Base-by-base conservation (phyloP, 2,329 filamentous ascomycete genomes). In the Chrysoporthe deuterocubensis region DNA sequence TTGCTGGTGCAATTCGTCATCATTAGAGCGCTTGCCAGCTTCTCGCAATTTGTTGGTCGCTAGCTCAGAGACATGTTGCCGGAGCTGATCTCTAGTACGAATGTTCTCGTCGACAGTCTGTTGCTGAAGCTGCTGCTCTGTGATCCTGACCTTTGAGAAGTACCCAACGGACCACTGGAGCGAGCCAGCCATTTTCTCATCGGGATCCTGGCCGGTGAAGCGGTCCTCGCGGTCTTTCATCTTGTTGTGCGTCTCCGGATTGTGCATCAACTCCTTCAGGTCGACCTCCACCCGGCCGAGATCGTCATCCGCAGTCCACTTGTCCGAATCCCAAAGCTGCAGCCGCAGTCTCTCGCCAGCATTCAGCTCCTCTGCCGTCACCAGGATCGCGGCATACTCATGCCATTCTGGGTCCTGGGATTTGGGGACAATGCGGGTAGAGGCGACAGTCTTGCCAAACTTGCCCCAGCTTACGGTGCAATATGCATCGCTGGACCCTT, bases 251-350 rank as follows among this genome's bases (percentile, higher is more conserved):
- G 88, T 87, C 32, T 87, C 81, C 0, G 83, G 74, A 57, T 80
- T 82, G 65, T 82, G 83, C 85, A 93, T 92, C 6, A 93, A 74
- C 4, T 86, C 78, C 73, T 90, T 90, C 43, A 93, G 76, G 68
- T 88, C 86, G 9, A 93, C 78, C 74, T 93, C 91, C 16, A 93
- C 90, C 18, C 90, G 85, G 18, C 91, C 91, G 1, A 93, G 81
- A 73, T 93, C 90, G 72, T 93, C 91, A 73, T 93, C 91, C 1
- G 90, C 90, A 2, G 88, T 90, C 63, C 87, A 84, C 56, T 88
- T 87, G 75, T 93, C 91, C 1, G 89, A 92, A 72, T 94, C 91
- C 91, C 91, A 94, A 0, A 93, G 81, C 73, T 93, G 90, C 1
- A 93, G 74, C 3, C 90, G 85, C 11, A 94, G 76, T 44, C 86